Evolutionary conservation across 208 protist species (phyloP).

Genomic region (Porcisia deanei): DNA sequence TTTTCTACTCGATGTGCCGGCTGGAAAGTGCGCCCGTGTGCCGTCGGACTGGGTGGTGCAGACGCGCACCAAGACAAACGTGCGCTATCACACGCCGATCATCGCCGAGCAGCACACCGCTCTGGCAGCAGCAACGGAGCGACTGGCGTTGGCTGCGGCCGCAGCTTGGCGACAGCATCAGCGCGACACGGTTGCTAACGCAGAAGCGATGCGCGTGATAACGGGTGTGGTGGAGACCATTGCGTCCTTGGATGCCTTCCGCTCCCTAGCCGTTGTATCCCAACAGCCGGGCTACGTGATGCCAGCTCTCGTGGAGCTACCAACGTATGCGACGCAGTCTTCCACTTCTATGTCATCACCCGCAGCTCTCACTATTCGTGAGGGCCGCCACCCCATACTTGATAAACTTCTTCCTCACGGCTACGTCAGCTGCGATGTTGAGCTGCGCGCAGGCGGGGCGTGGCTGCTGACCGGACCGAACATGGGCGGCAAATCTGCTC

Average conservation of each 20-base stretch:
- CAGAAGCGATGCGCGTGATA: conserved; percentile 37
- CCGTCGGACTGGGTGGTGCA: conserved; percentile 74
- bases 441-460: conserved; percentile 41
- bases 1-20: conserved; percentile 78
- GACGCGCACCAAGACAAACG: conserved; percentile 76
- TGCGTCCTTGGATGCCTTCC: conserved; percentile 65
- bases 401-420: conserved; percentile 54
- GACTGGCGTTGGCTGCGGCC: conserved; percentile 52
- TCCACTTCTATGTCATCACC: conserved; percentile 1
- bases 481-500: conserved; percentile 96
- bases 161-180: conserved; percentile 65
- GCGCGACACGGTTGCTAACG: conserved; percentile 25
- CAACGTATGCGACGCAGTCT: neutral
- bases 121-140: conserved; percentile 72
- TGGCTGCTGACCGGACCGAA: conserved; percentile 95
- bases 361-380: conserved; percentile 35
- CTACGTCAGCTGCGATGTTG: conserved; percentile 75
- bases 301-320: conserved; percentile 35
- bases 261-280: conserved; percentile 57
- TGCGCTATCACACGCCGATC: conserved; percentile 77
- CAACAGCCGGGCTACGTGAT: conserved; percentile 61
- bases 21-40: conserved; percentile 44
- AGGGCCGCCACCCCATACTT: conserved; percentile 76
- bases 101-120: conserved; percentile 58
- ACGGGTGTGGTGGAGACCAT: conserved; percentile 43